Evolutionary conservation across 176 grass and related monocot genomes (phyloP), one percentile per base, ranked within the genome.

Genomic region (Carex littledalei): DNA sequence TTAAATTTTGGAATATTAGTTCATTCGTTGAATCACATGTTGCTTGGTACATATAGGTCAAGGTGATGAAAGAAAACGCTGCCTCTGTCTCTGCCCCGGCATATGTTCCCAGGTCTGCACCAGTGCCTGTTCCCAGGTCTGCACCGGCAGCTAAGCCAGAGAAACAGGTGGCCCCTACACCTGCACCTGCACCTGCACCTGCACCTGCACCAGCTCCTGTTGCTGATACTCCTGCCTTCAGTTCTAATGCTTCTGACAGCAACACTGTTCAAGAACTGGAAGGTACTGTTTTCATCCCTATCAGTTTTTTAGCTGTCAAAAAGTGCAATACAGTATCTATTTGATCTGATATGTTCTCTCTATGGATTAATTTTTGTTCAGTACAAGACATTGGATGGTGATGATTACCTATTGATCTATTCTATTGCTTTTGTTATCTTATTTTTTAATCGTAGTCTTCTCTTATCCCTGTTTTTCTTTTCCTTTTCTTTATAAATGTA

Each of bases 191-290:
- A 57, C 83, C 91, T 89, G 43, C 81, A 57, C 83, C 76, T 2
- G 84, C 81, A 52, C 71, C 91, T 89, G 43, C 81, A 57, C 83
- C 85, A 49, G n/a, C 81, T 91, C 74, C 76, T 2, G 84, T 76
- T 62, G 53, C 81, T 78, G 97, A 94, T 85, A 74, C 71, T 67
- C 90, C 90, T 91, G 63, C 86, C 52, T 88, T 90, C 84, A 90
- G 78, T 88, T 86, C 87, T 63, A 92, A 84, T 72, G 9, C 65
- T n/a, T n/a, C n/a, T 86, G 91, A 94, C 72, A 82, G 83, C 26
- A 90, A 78, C 72, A 90, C 84, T 90, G 86, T 85, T 88, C 90
- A 94, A 89, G 93, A 94, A 58, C 59, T 89, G 59, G 97, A 96
- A 87, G 97, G 97, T 99, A 91, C 67, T 17, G 6, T 65, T 77